Base-by-base conservation (phyloP, 371 early-diverging fungal genomes). In the Rhizopus delemar region DNA sequence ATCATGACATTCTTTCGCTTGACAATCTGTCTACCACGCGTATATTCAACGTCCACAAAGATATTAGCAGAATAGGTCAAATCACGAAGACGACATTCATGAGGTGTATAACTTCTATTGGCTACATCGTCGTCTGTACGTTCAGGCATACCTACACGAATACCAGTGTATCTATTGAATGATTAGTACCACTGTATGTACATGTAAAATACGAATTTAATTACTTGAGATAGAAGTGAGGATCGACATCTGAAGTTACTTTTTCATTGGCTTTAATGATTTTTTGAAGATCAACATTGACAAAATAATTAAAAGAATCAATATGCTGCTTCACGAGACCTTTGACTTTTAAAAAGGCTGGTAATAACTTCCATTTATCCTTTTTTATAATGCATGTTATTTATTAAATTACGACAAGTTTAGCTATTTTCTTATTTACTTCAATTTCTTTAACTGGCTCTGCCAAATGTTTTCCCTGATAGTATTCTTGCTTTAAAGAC, bases 271-370 rank as follows among this genome's bases (percentile, higher is more conserved):
- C 97, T 65, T 87, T 82, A 56, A 99, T 83, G 63, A 99, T 99
- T 66, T 94, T 92, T 69, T 94, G 89, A 60, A 99, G 78, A 60
- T 98, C 99, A 15, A 91, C 89, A 63, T 96, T 89, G 66, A 99
- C 84, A 80, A 99, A 99, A 75, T 98, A 97, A 83, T 99, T 97
- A 84, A 96, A 99, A 0, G 99, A 99, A 73, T 99, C 99, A 59
- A 99, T 89, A 72, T 99, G 99, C 77, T 99, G 99, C 74, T 99
- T 96, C 58, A 99, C 94, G 36, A 99, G 90, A 63, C 99, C 99
- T 71, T 98, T 99, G 46, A 97, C 94, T 71, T 93, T 92, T 36
- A 99, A 80, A 74, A 97, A 99, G 0, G 96, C 93, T 8, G 99
- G 97, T 36, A 99, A 79, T n/a, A 99, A 83, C 64, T 94, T 87